Percentiles rank a stretch among this genome's conserved stretches.
Conservation (phyloP, 2,329 filamentous ascomycete genomes). For the Hirsutella thompsonii region DNA sequence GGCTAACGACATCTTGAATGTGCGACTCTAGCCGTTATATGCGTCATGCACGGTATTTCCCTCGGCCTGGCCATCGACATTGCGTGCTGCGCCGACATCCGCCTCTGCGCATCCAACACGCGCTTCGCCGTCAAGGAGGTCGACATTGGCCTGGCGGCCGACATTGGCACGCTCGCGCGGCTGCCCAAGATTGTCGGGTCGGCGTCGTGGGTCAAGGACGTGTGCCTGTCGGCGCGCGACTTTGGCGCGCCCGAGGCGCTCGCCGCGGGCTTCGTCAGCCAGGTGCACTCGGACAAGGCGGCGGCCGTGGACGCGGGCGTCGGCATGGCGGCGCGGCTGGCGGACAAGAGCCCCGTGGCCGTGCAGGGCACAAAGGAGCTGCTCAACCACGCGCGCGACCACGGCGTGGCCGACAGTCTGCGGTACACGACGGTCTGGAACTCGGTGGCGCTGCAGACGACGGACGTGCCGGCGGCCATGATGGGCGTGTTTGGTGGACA, state of each 20-base stretch:
- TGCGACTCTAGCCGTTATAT: conserved; percentile 53
- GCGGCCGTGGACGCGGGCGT: conserved; percentile 50
- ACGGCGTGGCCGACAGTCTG: conserved; percentile 64
- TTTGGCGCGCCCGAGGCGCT: conserved; percentile 59
- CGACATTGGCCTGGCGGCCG: conserved; percentile 68
- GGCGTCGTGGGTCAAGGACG: conserved; percentile 67
- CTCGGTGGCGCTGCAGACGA: conserved; percentile 65
- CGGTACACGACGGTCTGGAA: conserved; percentile 86
- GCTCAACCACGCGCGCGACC: conserved; percentile 69
- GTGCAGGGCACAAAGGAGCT: conserved; percentile 82
- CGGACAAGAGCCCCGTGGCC: conserved; percentile 75
- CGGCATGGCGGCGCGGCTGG: conserved; percentile 51
- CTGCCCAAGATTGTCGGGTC: conserved; percentile 62
- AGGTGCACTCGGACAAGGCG: conserved; percentile 49
- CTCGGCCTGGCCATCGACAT: conserved; percentile 71
- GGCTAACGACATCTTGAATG: too few relatives aligned
- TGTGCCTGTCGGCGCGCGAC: conserved; percentile 56
- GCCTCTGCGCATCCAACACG: conserved; percentile 46
- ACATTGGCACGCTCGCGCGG: conserved; percentile 62
- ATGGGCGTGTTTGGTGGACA: conserved; percentile 52
- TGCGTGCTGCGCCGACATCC: conserved; percentile 55
- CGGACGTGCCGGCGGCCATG: conserved; percentile 63
- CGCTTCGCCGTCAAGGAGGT: conserved; percentile 68
- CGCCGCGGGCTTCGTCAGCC: conserved; percentile 56
- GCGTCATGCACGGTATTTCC: conserved; percentile 64